Conservation (phyloP, 768 basidiomycete species). For the Tricholoma sp. region DNA sequence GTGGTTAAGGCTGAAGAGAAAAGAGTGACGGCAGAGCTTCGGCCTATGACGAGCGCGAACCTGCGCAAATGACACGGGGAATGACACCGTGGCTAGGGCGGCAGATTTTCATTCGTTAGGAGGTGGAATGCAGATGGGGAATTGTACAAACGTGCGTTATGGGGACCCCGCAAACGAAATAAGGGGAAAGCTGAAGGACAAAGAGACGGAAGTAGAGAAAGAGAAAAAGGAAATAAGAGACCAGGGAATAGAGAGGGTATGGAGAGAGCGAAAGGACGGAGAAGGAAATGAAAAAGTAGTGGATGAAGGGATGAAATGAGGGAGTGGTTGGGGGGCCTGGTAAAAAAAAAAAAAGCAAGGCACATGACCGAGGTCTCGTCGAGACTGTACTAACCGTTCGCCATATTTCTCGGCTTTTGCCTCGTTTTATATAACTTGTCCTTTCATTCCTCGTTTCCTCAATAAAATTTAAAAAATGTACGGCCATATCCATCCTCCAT, state of each 20-base stretch:
- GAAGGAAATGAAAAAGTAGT: neutral
- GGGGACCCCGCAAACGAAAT: neutral
- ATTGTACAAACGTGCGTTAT: constrained; percentile 15
- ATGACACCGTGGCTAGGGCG: constrained; percentile 3
- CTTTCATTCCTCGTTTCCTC: constrained; percentile 11
- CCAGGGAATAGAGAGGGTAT: neutral
- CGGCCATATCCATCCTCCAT: no score
- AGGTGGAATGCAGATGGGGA: constrained; percentile 5
- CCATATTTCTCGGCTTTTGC: no score
- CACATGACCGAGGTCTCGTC: no score
- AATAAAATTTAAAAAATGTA: no score
- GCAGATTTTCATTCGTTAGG: constrained; percentile 5
- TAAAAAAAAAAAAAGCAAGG: constrained; percentile 9
- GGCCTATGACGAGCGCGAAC: neutral
- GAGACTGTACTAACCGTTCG: no score
- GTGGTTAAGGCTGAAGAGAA: neutral
- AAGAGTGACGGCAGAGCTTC: neutral
- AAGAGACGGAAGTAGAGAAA: neutral
- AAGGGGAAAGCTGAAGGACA: neutral
- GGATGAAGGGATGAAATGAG: constrained; percentile 1
- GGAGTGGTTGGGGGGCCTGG: constrained; percentile 21
- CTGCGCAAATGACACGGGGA: neutral
- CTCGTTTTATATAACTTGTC: neutral
- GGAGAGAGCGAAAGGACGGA: neutral
- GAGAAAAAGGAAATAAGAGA: neutral